Evolutionary conservation across 306 rosid species (phyloP), one percentile per base, ranked within the genome.

Genomic region (Medicago truncatula): DNA sequence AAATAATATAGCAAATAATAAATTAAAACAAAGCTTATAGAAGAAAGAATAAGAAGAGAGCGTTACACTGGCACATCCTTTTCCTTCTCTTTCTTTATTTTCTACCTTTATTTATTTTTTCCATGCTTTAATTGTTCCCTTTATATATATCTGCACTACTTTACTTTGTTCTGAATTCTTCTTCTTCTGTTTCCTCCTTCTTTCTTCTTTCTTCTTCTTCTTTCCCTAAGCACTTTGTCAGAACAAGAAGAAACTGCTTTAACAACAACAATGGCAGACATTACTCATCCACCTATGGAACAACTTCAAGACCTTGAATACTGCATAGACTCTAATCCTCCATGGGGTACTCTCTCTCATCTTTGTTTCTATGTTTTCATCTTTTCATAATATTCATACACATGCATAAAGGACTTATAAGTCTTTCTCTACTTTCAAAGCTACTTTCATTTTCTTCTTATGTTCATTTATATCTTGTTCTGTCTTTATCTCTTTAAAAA

Each of bases 231-330:
- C 64, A 63, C 82, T 80, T 69, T 75, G 53, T 83, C 64, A 69
- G 71, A 79, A 56, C 13, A 63, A 31, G 0, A 9, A 63, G 63
- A 81, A 76, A 41, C 88, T 85, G 52, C 88, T 85, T 82, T 54
- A 54, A 0, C 39, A 59, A 5, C 85, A 31, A 14, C 93, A 86
- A 95, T 95, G 98, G 93, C 97, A 4, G 97, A 95, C 88, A 92
- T 92, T 74, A 92, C 88, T 71, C 98, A 95, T 86, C 85, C 71
- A 20, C 98, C 98, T 78, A 95, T 95, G 98, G 98, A 95, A 79
- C 98, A 95, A 74, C 97, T 95, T 65, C 97, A 95, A 79, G 98
- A 95, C 92, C 98, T 95, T 68, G 97, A 95, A 76, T 95, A 89
- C 78, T 95, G 98, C 83, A 86, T 95, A 84, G 98, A 95, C 92